A percentile compares a stretch with the other conserved stretches of the same genome.
Evolutionary conservation across 495 filamentous ascomycete species (phyloP).

Genomic region (Podospora pseudoanserina): DNA sequence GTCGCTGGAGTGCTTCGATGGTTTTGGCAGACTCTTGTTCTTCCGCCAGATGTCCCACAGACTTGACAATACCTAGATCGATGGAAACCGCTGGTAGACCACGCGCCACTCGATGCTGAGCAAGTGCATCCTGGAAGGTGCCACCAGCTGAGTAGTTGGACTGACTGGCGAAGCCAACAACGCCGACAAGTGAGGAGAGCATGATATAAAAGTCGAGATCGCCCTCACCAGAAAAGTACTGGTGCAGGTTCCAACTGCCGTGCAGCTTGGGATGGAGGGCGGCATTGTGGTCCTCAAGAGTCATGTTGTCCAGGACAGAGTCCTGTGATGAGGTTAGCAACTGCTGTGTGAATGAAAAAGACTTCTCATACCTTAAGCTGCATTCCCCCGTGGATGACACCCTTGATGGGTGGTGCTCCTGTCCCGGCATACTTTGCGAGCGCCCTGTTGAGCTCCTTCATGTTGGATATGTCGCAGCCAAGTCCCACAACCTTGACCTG

Average conservation of each 20-base stretch:
- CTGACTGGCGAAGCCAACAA: slow-evolving; percentile 43
- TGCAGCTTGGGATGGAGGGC: slow-evolving; percentile 47
- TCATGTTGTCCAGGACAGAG: slow-evolving; percentile 46
- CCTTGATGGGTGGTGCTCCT: slow-evolving; percentile 40
- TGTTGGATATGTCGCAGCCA: slow-evolving; percentile 42
- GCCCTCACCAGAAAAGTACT: slow-evolving; percentile 24
- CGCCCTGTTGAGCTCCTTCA: slow-evolving; percentile 30
- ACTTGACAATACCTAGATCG: slow-evolving; percentile 45
- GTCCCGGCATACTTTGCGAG: slow-evolving; percentile 29
- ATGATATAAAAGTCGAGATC: slow-evolving; percentile 54
- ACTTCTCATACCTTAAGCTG: slow-evolving; percentile 44
- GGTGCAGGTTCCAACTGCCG: slow-evolving; percentile 52
- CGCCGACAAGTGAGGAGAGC: slow-evolving; percentile 46
- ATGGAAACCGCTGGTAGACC: slow-evolving; percentile 42
- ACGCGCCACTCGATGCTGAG: slow-evolving; percentile 16
- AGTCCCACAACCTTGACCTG: slow-evolving; percentile 37
- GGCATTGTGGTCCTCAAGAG: slow-evolving; percentile 36
- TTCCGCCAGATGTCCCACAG: slow-evolving; percentile 35
- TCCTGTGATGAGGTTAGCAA: slow-evolving; percentile 30
- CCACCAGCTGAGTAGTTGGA: slow-evolving; percentile 52
- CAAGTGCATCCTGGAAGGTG: slow-evolving; percentile 32
- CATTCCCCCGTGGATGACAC: slow-evolving; percentile 51
- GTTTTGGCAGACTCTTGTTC: slow-evolving; percentile 18
- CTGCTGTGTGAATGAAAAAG: not conserved
- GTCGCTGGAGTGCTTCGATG: slow-evolving; percentile 19